Conservation (phyloP, 345 rosid genomes). For the Dovyalis caffra region DNA sequence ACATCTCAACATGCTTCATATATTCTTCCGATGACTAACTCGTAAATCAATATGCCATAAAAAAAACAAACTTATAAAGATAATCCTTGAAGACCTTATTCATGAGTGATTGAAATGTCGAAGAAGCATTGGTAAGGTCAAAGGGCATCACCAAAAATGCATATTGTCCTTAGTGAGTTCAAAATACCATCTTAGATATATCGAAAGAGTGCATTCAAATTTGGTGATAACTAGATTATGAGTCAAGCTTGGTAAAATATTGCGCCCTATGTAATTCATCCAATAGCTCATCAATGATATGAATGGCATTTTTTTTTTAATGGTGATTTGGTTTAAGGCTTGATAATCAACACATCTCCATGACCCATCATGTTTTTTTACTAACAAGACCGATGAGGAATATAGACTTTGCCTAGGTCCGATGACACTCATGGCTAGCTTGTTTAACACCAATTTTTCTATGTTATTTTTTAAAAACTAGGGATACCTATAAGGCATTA, state of each 20-base stretch:
- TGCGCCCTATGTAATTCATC: no score
- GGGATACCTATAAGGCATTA: background rate
- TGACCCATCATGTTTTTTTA: constrained; percentile 17
- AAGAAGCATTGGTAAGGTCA: no score
- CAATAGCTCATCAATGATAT: background rate
- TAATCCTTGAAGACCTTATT: no score
- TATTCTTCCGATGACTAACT: background rate
- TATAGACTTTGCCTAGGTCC: constrained; percentile 2
- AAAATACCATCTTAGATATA: background rate
- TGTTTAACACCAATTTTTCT: background rate
- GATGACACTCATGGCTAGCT: background rate
- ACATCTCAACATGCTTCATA: background rate
- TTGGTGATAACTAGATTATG: no score
- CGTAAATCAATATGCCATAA: no score
- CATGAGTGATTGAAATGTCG: no score
- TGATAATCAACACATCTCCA: constrained; percentile 4
- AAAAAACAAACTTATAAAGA: no score
- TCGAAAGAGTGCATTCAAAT: background rate
- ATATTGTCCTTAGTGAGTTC: background rate
- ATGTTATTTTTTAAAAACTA: background rate
- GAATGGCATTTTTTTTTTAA: background rate
- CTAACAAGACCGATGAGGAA: background rate
- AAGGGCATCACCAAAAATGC: no score
- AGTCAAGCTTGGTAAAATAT: background rate
- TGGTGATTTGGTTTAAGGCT: background rate